These are phyloP conservation scores for Pseudonitzschia multistriata DNA, from an alignment of 108 stramenopile genomes.

Conservation along the genomic window DNA sequence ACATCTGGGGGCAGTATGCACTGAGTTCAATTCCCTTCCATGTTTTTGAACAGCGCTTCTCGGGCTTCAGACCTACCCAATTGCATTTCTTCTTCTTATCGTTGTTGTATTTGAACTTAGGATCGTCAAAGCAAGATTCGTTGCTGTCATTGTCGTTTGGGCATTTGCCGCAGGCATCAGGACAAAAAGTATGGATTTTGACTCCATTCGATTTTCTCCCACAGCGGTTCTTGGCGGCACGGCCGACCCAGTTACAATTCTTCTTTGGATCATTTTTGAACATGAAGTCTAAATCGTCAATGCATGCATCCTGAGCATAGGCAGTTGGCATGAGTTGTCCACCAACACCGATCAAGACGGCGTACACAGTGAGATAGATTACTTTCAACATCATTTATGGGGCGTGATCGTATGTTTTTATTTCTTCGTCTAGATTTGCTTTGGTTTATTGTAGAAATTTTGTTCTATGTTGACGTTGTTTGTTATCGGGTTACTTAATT, in stretches of 20 bases:
- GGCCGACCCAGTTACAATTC: not conserved
- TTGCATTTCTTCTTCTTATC: conserved; percentile 2
- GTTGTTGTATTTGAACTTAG: not conserved
- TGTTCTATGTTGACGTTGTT: too few relatives aligned
- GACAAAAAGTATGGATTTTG: not conserved
- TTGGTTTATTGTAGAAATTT: too few relatives aligned
- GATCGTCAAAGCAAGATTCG: not conserved
- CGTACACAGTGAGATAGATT: too few relatives aligned
- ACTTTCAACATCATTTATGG: too few relatives aligned
- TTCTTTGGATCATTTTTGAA: not conserved
- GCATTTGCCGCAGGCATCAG: not conserved
- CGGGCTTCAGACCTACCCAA: not conserved
- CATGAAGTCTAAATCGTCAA: not conserved
- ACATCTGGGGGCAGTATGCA: not conserved
- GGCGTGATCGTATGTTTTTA: too few relatives aligned
- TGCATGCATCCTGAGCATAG: not conserved
- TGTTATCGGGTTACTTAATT: too few relatives aligned
- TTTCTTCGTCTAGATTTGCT: too few relatives aligned
- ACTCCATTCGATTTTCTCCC: not conserved
- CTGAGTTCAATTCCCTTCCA: not conserved
- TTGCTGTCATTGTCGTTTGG: not conserved
- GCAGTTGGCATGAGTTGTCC: too few relatives aligned
- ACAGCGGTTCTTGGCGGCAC: not conserved
- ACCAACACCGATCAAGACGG: too few relatives aligned
- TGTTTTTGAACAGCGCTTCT: not conserved